Evolutionary conservation across 1,284 basidiomycete genomes (phyloP), one percentile per base, ranked within the genome.

Genomic region (Naganishia albida): DNA sequence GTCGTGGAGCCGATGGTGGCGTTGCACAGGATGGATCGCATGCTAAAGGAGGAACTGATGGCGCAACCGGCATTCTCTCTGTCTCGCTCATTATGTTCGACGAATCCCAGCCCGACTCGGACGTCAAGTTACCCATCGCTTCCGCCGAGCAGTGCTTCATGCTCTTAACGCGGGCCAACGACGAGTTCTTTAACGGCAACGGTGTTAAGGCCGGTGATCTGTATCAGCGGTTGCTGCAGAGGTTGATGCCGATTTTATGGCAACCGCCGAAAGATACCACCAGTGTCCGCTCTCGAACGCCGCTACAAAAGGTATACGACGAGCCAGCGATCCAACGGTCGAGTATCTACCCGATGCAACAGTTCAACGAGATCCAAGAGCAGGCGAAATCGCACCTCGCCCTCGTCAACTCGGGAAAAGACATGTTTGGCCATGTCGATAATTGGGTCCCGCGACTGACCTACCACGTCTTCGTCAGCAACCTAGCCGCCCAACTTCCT

Each of bases 381-480:
- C 42, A 44, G n/a, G 42, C 42, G n/a, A 20, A 44, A 44, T 18
- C 51, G 15, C 15, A 53, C 28, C 51, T 53, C 13, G 34, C 18
- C 28, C 34, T 28, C 28, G 38, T 53, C 13, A 1, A n/a, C 51
- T 16, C 34, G 18, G 51, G 51, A 2, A 28, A 53, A 15, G 51
- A 53, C 20, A 53, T 53, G 51, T 53, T 53, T 53, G 51, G 51
- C 13, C 51, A 53, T 34, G 26, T n/a, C n/a, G 25, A n/a, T 1
- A 12, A 23, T 13, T 53, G 51, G 51, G 28, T 34, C 12, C 51
- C 51, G 15, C 51, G 51, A 34, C 34, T 53, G 28, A 16, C 26
- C 28, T 53, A 53, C 20, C 26, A 7, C 15, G n/a, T 44, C 13
- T 20, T 44, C 20, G 42, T 44, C 13, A 15, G 3, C 16, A 44